These are phyloP conservation scores for Talaromyces sp. DNA, from an alignment of 2,329 filamentous ascomycete genomes.

Conservation along the genomic window DNA sequence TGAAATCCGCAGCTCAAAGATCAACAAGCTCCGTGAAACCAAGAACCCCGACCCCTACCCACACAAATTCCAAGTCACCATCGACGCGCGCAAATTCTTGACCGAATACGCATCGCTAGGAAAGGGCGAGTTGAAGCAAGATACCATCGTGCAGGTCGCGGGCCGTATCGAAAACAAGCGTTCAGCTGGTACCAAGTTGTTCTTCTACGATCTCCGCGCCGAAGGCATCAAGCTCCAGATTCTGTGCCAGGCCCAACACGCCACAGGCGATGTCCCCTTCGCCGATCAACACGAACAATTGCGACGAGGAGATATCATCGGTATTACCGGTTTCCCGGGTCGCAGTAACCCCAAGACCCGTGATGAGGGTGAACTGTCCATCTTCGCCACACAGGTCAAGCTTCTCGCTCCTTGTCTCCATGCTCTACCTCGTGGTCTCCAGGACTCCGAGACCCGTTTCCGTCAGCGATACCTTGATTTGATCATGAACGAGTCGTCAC, in stretches of 20 bases:
- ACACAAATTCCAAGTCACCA: slow-evolving; percentile 87
- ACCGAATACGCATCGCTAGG: slow-evolving; percentile 73
- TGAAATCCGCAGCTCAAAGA: slow-evolving; percentile 83
- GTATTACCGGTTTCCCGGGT: slow-evolving; percentile 78
- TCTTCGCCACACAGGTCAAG: slow-evolving; percentile 83
- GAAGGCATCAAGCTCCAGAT: slow-evolving; percentile 81
- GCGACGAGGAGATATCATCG: slow-evolving; percentile 88
- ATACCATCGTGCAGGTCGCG: slow-evolving; percentile 72
- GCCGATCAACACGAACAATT: slow-evolving; percentile 86
- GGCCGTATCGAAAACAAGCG: slow-evolving; percentile 89
- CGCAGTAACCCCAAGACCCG: slow-evolving; percentile 86
- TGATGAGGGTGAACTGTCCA: slow-evolving; percentile 85
- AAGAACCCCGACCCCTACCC: slow-evolving; percentile 83
- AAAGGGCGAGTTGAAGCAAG: slow-evolving; percentile 79
- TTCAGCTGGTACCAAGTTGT: slow-evolving; percentile 75
- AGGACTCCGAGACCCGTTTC: slow-evolving; percentile 90
- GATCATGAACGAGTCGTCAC: slow-evolving; percentile 89
- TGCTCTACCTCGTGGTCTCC: slow-evolving; percentile 87
- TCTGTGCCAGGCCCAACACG: slow-evolving; percentile 84
- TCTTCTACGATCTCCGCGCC: slow-evolving; percentile 83
- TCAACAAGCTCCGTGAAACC: slow-evolving; percentile 72
- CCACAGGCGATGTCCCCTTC: slow-evolving; percentile 68
- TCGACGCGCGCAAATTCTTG: slow-evolving; percentile 76
- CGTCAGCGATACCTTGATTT: slow-evolving; percentile 92
- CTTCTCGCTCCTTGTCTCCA: slow-evolving; percentile 90